These are phyloP conservation scores for Aspergillus sp. DNA, from an alignment of 2,329 filamentous ascomycete genomes.

Conservation along the genomic window DNA sequence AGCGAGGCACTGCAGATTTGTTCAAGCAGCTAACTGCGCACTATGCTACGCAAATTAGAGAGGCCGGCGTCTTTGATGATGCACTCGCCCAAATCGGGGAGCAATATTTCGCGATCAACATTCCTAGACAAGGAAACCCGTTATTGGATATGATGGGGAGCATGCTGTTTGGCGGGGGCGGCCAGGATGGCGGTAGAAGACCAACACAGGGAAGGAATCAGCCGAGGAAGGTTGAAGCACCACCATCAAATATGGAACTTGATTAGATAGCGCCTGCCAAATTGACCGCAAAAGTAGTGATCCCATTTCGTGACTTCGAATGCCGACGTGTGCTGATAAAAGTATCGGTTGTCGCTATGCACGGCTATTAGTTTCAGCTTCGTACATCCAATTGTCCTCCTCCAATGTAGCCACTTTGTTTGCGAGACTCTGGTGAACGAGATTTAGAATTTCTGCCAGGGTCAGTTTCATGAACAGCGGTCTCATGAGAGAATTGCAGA, in stretches of 20 bases:
- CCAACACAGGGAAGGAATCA: constrained; percentile 32
- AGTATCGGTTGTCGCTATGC: constrained; percentile 25
- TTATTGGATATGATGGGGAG: constrained; percentile 98
- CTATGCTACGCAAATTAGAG: constrained; percentile 76
- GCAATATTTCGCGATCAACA: constrained; percentile 93
- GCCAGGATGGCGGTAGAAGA: constrained; percentile 45
- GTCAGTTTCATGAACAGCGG: constrained; percentile 9
- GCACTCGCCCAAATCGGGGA: constrained; percentile 84
- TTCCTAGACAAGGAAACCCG: constrained; percentile 86
- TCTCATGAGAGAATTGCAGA: neutral
- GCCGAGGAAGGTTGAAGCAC: constrained; percentile 49
- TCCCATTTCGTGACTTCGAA: constrained; percentile 2
- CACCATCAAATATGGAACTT: constrained; percentile 46
- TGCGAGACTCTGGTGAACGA: constrained; percentile 67
- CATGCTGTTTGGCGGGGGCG: constrained; percentile 77
- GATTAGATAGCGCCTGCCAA: constrained; percentile 33
- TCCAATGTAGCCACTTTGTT: constrained; percentile 71
- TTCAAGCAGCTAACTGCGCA: constrained; percentile 80
- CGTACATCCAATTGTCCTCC: constrained; percentile 91
- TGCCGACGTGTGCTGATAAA: constrained; percentile 12
- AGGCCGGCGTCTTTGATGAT: constrained; percentile 76
- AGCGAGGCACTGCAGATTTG: constrained; percentile 73
- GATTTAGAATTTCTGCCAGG: constrained; percentile 64
- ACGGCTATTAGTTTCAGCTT: constrained; percentile 62
- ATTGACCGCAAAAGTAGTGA: neutral